Conservation (phyloP, 306 rosid genomes). For the apple (Malus domestica) region DNA sequence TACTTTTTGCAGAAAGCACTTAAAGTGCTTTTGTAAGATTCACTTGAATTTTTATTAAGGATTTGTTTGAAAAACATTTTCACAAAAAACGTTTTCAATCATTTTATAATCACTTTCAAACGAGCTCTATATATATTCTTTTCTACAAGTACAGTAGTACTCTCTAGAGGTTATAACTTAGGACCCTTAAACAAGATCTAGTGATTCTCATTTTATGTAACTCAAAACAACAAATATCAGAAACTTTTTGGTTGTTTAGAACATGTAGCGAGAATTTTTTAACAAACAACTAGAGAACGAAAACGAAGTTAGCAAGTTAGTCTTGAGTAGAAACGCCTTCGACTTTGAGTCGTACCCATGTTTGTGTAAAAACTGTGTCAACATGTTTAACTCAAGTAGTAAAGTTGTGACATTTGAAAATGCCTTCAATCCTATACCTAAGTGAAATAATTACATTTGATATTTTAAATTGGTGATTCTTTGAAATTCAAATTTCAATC, state of each 20-base stretch:
- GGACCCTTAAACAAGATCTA: neutral
- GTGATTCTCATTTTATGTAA: neutral
- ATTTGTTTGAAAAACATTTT: too few relatives aligned
- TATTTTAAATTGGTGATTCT: neutral
- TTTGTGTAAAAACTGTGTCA: neutral
- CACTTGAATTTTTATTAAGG: too few relatives aligned
- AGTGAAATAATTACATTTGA: neutral
- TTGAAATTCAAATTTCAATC: too few relatives aligned
- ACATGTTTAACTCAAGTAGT: neutral
- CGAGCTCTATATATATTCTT: neutral
- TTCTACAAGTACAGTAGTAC: neutral
- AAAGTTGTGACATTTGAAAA: neutral
- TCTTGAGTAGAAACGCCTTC: neutral
- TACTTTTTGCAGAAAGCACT: fast-evolving
- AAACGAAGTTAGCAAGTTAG: neutral
- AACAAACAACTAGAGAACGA: neutral
- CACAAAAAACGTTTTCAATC: too few relatives aligned
- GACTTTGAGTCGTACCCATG: neutral
- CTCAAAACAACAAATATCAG: neutral
- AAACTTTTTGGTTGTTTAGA: neutral
- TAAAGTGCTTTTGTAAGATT: too few relatives aligned
- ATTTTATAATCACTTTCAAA: too few relatives aligned
- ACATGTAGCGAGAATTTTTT: too few relatives aligned
- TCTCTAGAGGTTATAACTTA: too few relatives aligned
- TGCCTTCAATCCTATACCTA: neutral